Base-by-base conservation (phyloP, 495 filamentous ascomycete genomes). In the Podospora fimiseda region DNA sequence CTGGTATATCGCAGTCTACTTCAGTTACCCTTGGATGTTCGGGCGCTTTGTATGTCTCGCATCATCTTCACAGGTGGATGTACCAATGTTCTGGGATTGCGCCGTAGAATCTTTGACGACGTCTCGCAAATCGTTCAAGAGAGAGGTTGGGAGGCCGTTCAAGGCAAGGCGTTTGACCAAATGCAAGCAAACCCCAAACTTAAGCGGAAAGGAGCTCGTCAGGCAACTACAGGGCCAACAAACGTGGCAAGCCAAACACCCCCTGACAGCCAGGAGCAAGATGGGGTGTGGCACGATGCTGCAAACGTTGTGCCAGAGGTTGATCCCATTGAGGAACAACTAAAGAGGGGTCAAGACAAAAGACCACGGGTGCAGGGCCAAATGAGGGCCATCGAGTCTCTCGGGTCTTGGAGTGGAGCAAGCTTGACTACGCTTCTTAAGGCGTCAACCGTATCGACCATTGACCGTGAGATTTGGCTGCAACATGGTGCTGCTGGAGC, bases 381-480 rank as follows among this genome's bases (percentile, higher is more conserved):
- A 15, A 68, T 96, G 19, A 80, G 88, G 2, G 87, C 85, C 14
- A 72, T 96, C 11, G 87, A 94, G 60, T 89, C 86, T 4, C 72
- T 97, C 0, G 93, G 93, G 0, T 74, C 89, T 5, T 98, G 93
- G 92, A 82, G 84, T 33, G 93, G 93, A 15, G 90, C 84, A 3
- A 95, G 90, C 70, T 63, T 98, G 47, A 69, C 91, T 2, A 84
- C 85, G 0, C 83, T 83, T 46, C 70, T 95, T 58, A 90, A 90
- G 58, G 75, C 93, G 21, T 82, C 82, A 22, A 86, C 89, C 0
- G 72, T 90, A 41, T 84, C 90, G 2, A 86, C 90, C 59, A 79
- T 97, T 36, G 94, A 97, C 56, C 75, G 87, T 38, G 94, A 98
- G 43, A 79, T 81, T 36, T 95, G 89, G 73, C 70, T 89, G 50